Evolutionary conservation across 306 rosid genomes (phyloP).

Genomic region (Potentilla sterilis): DNA sequence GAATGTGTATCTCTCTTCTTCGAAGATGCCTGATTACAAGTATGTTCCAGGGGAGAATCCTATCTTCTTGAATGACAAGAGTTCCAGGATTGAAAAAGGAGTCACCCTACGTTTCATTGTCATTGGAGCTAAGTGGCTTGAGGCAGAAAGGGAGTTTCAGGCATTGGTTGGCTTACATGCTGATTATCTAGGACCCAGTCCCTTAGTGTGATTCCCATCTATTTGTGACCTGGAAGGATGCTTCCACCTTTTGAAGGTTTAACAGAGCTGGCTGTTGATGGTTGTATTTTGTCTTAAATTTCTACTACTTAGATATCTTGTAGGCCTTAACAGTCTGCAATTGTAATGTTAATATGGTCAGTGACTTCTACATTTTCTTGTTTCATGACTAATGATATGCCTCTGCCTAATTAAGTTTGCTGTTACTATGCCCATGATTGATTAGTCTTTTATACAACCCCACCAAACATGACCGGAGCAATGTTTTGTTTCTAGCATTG

Average conservation of each 20-base stretch:
- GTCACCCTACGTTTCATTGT: conserved; percentile 59
- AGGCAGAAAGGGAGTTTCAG: conserved; percentile 84
- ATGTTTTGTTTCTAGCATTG: not conserved
- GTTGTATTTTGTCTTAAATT: not conserved
- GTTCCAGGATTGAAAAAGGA: conserved; percentile 61
- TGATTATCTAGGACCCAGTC: conserved; percentile 72
- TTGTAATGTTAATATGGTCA: not conserved
- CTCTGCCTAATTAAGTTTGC: too few species aligned
- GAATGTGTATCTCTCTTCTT: conserved; percentile 55
- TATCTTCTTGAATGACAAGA: conserved; percentile 53
- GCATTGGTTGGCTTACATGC: conserved; percentile 87
- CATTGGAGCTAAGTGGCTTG: conserved; percentile 85
- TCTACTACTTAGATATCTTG: not conserved
- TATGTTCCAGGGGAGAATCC: conserved; percentile 72
- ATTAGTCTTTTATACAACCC: too few species aligned
- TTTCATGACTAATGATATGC: not conserved
- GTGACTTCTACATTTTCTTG: not conserved
- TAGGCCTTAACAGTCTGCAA: not conserved
- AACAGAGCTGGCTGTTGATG: not conserved
- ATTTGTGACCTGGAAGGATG: not conserved
- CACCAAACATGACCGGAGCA: too few species aligned
- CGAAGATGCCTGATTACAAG: conserved; percentile 72
- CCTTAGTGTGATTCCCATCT: conserved; percentile 29
- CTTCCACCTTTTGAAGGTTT: not conserved
- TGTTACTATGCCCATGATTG: too few species aligned